Evolutionary conservation across 257 asterid genomes (phyloP).

Genomic region (Jacaranda copaia): DNA sequence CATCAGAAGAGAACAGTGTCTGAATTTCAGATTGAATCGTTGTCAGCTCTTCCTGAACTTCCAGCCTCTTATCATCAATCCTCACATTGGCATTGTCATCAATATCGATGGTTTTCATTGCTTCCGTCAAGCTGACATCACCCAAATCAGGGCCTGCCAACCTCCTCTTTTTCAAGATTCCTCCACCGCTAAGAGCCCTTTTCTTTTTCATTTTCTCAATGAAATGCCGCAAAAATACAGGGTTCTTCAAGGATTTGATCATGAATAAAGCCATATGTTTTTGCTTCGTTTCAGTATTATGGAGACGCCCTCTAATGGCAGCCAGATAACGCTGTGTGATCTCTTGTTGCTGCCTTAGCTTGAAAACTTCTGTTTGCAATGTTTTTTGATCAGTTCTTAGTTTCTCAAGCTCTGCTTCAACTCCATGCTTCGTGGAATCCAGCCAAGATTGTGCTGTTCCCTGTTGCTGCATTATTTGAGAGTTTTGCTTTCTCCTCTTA

Average conservation of each 20-base stretch:
- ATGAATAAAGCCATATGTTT: slow-evolving; percentile 53
- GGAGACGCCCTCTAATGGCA: slow-evolving; percentile 55
- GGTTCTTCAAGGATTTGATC: slow-evolving; percentile 62
- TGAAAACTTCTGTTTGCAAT: slow-evolving; percentile 55
- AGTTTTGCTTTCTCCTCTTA: slow-evolving; percentile 69
- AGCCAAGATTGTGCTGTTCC: slow-evolving; percentile 43
- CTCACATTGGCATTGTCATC: slow-evolving; percentile 19
- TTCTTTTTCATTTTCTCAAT: slow-evolving; percentile 48
- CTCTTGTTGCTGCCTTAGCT: slow-evolving; percentile 71
- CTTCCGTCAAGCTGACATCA: slow-evolving; percentile 19
- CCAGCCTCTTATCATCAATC: slow-evolving; percentile 35
- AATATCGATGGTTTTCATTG: slow-evolving; percentile 22
- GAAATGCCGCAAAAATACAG: slow-evolving; percentile 46
- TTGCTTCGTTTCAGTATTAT: slow-evolving; percentile 53
- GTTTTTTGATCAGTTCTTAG: slow-evolving; percentile 52
- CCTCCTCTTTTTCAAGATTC: slow-evolving; percentile 41
- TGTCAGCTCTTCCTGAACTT: slow-evolving; percentile 50
- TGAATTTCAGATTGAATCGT: slow-evolving; percentile 49
- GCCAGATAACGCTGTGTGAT: slow-evolving; percentile 52
- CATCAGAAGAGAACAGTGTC: slow-evolving; percentile 56
- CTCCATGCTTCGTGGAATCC: slow-evolving; percentile 39
- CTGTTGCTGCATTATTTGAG: slow-evolving; percentile 46
- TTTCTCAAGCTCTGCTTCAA: slow-evolving; percentile 58
- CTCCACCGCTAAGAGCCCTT: slow-evolving; percentile 36
- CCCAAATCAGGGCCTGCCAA: slow-evolving; percentile 2